Evolutionary conservation across 2,329 filamentous ascomycete genomes (phyloP).

Genomic region (Aureobasidium sp.): DNA sequence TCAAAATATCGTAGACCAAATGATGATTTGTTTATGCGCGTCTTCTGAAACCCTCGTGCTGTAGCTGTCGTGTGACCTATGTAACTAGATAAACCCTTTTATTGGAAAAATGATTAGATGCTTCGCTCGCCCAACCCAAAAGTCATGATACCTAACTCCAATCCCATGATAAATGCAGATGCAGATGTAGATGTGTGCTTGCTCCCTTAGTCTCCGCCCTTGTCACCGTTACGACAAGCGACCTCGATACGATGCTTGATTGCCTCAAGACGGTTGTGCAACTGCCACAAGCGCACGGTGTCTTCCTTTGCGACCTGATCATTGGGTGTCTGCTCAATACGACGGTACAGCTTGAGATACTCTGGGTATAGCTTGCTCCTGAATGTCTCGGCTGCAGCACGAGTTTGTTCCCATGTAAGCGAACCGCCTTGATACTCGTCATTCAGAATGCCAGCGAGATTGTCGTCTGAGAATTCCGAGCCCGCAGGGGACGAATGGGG

Average conservation of each 20-base stretch:
- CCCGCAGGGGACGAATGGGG: conserved; percentile 18
- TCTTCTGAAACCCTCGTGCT: not conserved
- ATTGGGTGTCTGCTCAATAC: conserved; percentile 24
- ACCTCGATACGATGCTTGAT: conserved; percentile 51
- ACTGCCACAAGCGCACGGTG: conserved; percentile 46
- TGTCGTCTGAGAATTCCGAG: conserved; percentile 2
- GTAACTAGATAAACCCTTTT: not conserved
- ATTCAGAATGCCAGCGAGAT: conserved; percentile 10
- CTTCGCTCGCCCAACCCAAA: not conserved
- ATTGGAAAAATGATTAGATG: not conserved
- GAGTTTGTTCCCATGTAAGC: conserved; percentile 26
- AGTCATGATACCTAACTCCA: not conserved
- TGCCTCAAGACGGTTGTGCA: conserved; percentile 47
- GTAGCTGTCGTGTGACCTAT: not conserved
- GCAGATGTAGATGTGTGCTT: not conserved
- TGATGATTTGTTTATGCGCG: not conserved
- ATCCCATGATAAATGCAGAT: not conserved
- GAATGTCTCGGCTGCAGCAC: conserved; percentile 45
- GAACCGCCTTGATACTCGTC: conserved; percentile 2
- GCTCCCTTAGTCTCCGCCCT: not conserved
- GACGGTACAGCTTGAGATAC: conserved; percentile 51
- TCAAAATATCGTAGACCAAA: not conserved
- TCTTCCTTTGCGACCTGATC: conserved; percentile 33
- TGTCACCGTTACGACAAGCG: conserved; percentile 1
- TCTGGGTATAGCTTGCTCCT: conserved; percentile 49